Evolutionary conservation across 148 eudicot species (phyloP), one percentile per base, ranked within the genome.

Genomic region (Selenicereus undatus): DNA sequence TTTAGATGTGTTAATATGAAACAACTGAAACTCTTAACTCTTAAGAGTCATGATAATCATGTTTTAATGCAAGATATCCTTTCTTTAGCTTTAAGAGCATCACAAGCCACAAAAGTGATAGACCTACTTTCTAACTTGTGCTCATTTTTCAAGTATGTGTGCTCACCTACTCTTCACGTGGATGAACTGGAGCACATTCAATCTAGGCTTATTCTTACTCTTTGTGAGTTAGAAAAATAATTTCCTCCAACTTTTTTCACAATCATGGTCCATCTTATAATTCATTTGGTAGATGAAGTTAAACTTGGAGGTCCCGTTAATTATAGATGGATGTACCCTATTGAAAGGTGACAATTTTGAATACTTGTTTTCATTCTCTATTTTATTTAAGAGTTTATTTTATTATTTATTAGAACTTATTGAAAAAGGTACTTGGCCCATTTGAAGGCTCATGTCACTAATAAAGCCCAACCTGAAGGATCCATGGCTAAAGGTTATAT

Each of bases 1-100:
- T 52, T 35, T 0, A 39, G 71, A 13, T 78, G 81, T 42, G 81
- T 84, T 24, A 84, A 73, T 18, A 51, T 81, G 24, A 74, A 73
- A 39, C 71, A 81, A 21, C 16, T 71, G 8, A 84, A 73, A 32
- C 2, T 83, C 6, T 12, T 73, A 6, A 66, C 52, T 17, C 74
- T 78, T 8, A 79, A 83, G 71, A 82, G 71, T 77, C 76, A 76
- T 69, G 83, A 76, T 68, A 81, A 76, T 30, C 82, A 79, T 56
- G 60, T 80, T 0, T 62, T 80, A 1, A 80, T 83, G 78, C 78
- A 83, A 74, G 56, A 76, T 16, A 73, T 78, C 35, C 52, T 83
- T 43, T 74, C 75, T 3, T 27, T 73, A 5, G 66, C 76, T 14
- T 69, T 73, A 24, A 73, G 81, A 8, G 77, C 81, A 42, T 58